Percentiles rank a stretch among this genome's conserved stretches.
Evolutionary conservation across 371 early-diverging fungal genomes (phyloP).

Genomic region (Rhizopus stolonifer): DNA sequence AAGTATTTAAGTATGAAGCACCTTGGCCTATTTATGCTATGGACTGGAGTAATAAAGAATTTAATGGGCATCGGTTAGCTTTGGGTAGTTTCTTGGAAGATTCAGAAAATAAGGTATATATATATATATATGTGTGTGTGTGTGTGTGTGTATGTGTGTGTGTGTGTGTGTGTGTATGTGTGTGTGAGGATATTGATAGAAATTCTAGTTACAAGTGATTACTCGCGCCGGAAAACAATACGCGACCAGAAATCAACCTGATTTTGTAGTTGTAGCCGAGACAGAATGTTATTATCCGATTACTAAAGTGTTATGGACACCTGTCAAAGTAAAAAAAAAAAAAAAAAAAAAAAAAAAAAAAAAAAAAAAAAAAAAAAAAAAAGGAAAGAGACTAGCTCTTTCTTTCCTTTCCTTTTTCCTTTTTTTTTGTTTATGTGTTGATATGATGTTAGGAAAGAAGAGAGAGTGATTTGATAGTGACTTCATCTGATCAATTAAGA

Average conservation of each 20-base stretch:
- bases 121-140: too few species aligned
- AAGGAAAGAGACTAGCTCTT: too few species aligned
- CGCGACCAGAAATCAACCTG: conserved; percentile 37
- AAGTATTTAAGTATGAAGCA: conserved; percentile 81
- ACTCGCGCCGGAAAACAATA: conserved; percentile 46
- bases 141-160: too few species aligned
- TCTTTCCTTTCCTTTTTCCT: too few species aligned
- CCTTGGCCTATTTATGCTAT: conserved; percentile 85
- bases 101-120: conserved; percentile 73
- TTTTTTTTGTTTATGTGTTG: background rate
- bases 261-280: conserved; percentile 78
- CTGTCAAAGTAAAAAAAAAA: conserved; percentile 56
- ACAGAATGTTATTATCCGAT: conserved; percentile 81
- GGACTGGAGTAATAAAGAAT: conserved; percentile 76
- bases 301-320: conserved; percentile 89
- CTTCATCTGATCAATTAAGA: conserved; percentile 83
- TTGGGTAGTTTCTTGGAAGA: conserved; percentile 84
- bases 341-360: too few species aligned
- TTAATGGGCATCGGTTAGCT: conserved; percentile 73
- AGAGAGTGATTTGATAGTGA: conserved; percentile 77
- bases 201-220: conserved; percentile 68
- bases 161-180: too few species aligned
- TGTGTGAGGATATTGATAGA: too few species aligned
- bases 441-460: conserved; percentile 47
- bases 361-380: too few species aligned